Evolutionary conservation across 805 yeast genomes (phyloP).

Genomic region (Kluyveromyces starmeri): DNA sequence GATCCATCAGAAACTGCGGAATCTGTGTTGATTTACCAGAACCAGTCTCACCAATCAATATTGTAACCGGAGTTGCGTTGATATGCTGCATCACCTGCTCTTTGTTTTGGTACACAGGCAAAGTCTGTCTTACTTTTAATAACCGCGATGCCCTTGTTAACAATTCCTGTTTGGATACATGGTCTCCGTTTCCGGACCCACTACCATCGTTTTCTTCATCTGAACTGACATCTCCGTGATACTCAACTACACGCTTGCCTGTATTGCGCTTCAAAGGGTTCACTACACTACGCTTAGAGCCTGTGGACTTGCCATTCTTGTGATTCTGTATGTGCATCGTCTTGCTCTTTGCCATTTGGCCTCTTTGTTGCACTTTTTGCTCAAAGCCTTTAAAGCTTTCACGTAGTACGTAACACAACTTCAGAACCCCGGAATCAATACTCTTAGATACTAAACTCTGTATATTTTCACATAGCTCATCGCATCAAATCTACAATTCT

Average conservation of each 20-base stretch:
- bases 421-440: too few relatives aligned
- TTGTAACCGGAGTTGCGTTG: constrained; percentile 51
- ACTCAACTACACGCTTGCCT: constrained; percentile 18
- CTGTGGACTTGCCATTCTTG: neutral
- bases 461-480: too few relatives aligned
- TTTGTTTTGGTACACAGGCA: constrained; percentile 73
- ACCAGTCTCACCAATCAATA: constrained; percentile 94
- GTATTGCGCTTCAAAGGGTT: constrained; percentile 11
- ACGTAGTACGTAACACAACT: too few relatives aligned
- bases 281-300: constrained; percentile 3
- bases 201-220: constrained; percentile 26
- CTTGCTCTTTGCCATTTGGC: neutral
- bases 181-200: constrained; percentile 10
- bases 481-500: too few relatives aligned
- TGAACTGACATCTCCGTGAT: too few relatives aligned
- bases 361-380: neutral
- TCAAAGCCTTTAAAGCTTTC: too few relatives aligned
- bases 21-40: constrained; percentile 97
- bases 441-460: too few relatives aligned
- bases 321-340: neutral
- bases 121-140: constrained; percentile 41
- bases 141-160: constrained; percentile 35
- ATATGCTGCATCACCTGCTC: constrained; percentile 52
- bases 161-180: constrained; percentile 24
- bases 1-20: constrained; percentile 75